phyloP scores from a whole-genome alignment of 2,329 filamentous ascomycete genomes.

The Beauveria varroae region DNA sequence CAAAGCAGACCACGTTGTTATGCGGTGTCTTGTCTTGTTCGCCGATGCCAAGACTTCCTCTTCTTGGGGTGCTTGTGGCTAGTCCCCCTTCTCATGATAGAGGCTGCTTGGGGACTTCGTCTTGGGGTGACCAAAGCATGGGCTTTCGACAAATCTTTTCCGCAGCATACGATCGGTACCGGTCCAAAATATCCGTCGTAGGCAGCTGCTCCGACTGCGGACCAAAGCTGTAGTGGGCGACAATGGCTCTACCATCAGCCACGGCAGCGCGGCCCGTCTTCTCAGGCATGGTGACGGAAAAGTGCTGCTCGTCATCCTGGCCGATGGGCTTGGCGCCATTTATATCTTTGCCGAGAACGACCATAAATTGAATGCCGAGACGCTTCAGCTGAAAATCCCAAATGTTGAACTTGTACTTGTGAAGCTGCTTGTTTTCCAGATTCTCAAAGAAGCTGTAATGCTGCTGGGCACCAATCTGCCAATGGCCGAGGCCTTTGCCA shows the following conservation, averaged over 20 bases:
- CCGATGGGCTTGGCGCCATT: conserved; percentile 37
- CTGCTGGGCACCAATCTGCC: conserved; percentile 42
- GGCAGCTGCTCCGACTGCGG: conserved; percentile 32
- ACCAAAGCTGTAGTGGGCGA: conserved; percentile 44
- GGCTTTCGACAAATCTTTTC: conserved; percentile 38
- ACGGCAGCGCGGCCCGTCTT: conserved; percentile 33
- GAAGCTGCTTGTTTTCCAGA: conserved; percentile 37
- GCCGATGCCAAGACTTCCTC: not conserved
- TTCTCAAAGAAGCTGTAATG: conserved; percentile 43
- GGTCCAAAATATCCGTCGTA: conserved; percentile 45
- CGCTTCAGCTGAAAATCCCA: conserved; percentile 43
- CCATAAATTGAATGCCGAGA: conserved; percentile 47
- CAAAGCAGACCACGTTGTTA: not conserved
- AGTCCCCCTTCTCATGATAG: not conserved
- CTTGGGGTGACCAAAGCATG: conserved; percentile 23
- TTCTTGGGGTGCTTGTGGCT: not conserved
- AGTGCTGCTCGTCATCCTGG: conserved; percentile 38
- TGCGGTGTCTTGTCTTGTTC: not conserved
- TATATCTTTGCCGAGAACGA: conserved; percentile 45
- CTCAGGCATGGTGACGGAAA: conserved; percentile 31
- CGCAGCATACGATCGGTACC: conserved; percentile 45
- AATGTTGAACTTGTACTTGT: conserved; percentile 39
- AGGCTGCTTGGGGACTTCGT: not conserved
- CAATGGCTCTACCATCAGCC: conserved; percentile 47
- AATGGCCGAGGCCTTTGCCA: conserved; percentile 37